These are phyloP conservation scores for Begonia peltatifolia DNA, from an alignment of 306 rosid species.

Conservation along the genomic window DNA sequence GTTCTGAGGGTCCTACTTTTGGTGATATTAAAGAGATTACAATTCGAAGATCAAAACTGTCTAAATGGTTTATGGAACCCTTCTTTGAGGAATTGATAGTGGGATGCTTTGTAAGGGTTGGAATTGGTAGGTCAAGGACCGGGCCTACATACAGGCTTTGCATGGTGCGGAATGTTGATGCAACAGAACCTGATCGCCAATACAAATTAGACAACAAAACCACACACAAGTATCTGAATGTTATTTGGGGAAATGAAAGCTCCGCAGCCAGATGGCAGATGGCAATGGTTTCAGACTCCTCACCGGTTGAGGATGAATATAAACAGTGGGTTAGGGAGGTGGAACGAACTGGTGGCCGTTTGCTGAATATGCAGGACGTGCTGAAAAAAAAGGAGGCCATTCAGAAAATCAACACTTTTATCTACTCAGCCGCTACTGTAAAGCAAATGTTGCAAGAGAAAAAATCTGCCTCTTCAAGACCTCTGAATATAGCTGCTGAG, in stretches of 20 bases:
- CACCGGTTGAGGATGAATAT: constrained; percentile 69
- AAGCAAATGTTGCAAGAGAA: constrained; percentile 89
- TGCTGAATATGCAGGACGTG: constrained; percentile 55
- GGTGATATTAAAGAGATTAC: constrained; percentile 79
- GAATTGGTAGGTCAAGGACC: constrained; percentile 76
- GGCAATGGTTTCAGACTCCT: constrained; percentile 88
- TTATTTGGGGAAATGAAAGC: constrained; percentile 83
- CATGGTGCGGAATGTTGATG: constrained; percentile 81
- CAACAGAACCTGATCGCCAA: constrained; percentile 58
- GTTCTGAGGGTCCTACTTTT: constrained; percentile 42
- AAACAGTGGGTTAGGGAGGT: constrained; percentile 86
- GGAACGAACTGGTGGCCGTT: constrained; percentile 63
- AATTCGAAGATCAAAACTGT: constrained; percentile 67
- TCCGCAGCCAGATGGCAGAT: constrained; percentile 98
- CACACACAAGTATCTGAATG: constrained; percentile 74
- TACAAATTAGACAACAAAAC: constrained; percentile 67
- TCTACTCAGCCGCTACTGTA: constrained; percentile 85
- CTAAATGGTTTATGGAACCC: constrained; percentile 90
- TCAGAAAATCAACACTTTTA: constrained; percentile 43
- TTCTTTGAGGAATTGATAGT: constrained; percentile 90
- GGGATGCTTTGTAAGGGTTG: constrained; percentile 95
- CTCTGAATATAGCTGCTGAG: constrained; percentile 81
- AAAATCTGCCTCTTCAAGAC: constrained; percentile 66
- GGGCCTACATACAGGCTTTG: constrained; percentile 80
- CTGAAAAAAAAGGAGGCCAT: constrained; percentile 53